Conservation (phyloP, 768 basidiomycete species). For the Strobilomyces echinocephalus region DNA sequence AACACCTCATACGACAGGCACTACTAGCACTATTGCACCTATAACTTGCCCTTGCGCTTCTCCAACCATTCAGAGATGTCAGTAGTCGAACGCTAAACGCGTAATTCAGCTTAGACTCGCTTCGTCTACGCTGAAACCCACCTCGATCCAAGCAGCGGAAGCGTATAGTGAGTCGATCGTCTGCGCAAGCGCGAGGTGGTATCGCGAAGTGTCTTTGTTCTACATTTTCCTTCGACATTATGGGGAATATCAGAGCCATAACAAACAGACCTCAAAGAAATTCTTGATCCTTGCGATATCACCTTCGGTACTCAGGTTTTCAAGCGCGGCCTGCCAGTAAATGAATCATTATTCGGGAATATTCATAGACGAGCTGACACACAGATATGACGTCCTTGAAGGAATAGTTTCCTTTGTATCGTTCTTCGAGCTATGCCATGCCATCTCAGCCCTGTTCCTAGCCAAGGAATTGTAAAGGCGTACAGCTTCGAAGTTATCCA, state of each 20-base stretch:
- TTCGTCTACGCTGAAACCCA: conserved; percentile 24
- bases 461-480: conserved; percentile 19
- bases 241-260: background rate
- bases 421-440: conserved; percentile 49
- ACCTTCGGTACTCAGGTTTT: conserved; percentile 54
- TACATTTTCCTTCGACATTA: conserved; percentile 20
- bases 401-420: conserved; percentile 67
- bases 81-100: conserved; percentile 48
- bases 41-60: background rate
- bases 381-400: conserved; percentile 52
- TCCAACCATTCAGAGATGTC: conserved; percentile 56
- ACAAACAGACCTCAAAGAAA: conserved; percentile 67
- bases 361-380: conserved; percentile 12
- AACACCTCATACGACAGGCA: background rate
- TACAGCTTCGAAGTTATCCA: conserved; percentile 63
- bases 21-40: background rate
- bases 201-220: conserved; percentile 69
- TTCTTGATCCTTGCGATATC: conserved; percentile 59
- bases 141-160: conserved; percentile 58
- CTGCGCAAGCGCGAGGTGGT: conserved; percentile 59
- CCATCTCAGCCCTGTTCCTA: background rate
- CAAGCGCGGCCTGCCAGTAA: conserved; percentile 33
- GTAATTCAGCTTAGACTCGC: background rate
- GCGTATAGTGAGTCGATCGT: conserved; percentile 64
- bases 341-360: background rate